Evolutionary conservation across 768 basidiomycete species (phyloP).

Genomic region (Boletus patriciae): DNA sequence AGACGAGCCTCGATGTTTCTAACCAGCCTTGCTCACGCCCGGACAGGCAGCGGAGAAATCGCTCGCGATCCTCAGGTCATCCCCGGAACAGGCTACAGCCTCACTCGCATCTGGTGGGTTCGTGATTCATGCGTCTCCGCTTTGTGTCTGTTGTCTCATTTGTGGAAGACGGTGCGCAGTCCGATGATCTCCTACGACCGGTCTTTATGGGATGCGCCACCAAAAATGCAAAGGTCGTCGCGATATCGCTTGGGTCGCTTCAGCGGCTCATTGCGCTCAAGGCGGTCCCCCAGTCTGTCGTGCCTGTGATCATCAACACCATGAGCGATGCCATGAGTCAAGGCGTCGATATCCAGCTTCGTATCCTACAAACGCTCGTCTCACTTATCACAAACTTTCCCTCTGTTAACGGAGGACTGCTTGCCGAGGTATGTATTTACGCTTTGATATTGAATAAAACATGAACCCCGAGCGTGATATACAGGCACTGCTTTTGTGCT

Average conservation of each 20-base stretch:
- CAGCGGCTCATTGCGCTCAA: slow-evolving; percentile 87
- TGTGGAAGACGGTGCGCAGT: slow-evolving; percentile 67
- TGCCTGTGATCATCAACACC: slow-evolving; percentile 77
- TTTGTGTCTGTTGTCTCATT: slow-evolving; percentile 10
- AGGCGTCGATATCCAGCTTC: slow-evolving; percentile 95
- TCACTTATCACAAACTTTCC: slow-evolving; percentile 89
- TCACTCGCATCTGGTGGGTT: slow-evolving; percentile 68
- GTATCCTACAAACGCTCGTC: slow-evolving; percentile 88
- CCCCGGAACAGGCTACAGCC: slow-evolving; percentile 74
- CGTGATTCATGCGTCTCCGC: slow-evolving; percentile 21
- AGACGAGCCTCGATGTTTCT: not conserved
- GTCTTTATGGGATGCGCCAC: slow-evolving; percentile 94
- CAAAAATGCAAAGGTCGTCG: slow-evolving; percentile 91
- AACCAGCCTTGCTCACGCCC: slow-evolving; percentile 7
- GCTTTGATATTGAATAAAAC: not conserved
- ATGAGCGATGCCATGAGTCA: slow-evolving; percentile 88
- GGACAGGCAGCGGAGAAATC: slow-evolving; percentile 84
- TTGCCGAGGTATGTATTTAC: slow-evolving; percentile 68
- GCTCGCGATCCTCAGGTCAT: slow-evolving; percentile 73
- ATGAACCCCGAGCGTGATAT: not conserved
- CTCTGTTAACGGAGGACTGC: slow-evolving; percentile 71
- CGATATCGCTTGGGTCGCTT: slow-evolving; percentile 86
- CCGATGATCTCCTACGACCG: slow-evolving; percentile 78
- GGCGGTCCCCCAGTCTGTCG: slow-evolving; percentile 78
- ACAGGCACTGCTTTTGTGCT: slow-evolving; percentile 89